Percentiles rank a stretch among this genome's conserved stretches.
These are phyloP conservation scores for Trametes meyenii DNA, from an alignment of 768 basidiomycete species.

Conservation along the genomic window DNA sequence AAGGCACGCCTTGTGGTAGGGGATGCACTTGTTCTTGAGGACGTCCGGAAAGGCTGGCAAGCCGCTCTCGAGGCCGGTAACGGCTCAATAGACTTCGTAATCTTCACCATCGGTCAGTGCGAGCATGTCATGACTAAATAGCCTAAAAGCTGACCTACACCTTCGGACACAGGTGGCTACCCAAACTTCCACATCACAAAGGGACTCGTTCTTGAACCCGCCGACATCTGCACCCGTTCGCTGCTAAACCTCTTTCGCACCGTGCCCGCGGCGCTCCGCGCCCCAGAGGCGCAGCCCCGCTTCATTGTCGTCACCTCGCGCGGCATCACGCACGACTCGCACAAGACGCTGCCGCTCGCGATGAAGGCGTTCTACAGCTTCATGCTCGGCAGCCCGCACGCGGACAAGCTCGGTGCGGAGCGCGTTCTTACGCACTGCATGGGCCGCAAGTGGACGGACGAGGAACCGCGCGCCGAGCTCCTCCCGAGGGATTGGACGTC, in stretches of 20 bases:
- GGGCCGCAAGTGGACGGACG: slow-evolving; percentile 56
- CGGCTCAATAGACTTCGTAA: slow-evolving; percentile 48
- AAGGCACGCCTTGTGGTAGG: slow-evolving; percentile 60
- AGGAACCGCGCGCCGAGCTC: slow-evolving; percentile 43
- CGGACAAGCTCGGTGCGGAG: slow-evolving; percentile 66
- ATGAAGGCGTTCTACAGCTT: slow-evolving; percentile 53
- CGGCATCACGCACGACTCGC: slow-evolving; percentile 52
- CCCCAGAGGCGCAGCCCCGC: slow-evolving; percentile 43
- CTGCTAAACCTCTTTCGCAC: slow-evolving; percentile 60
- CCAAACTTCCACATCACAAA: slow-evolving; percentile 49
- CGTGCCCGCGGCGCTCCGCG: slow-evolving; percentile 41
- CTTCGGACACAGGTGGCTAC: slow-evolving; percentile 42
- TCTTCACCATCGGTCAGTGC: slow-evolving; percentile 64
- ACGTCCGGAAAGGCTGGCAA: slow-evolving; percentile 57
- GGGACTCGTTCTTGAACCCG: slow-evolving; percentile 52
- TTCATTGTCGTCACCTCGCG: slow-evolving; percentile 57
- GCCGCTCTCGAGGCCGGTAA: slow-evolving; percentile 31
- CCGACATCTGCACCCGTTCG: slow-evolving; percentile 60
- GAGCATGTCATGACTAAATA: background rate
- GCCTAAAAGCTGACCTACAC: slow-evolving; percentile 4
- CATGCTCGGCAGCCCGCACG: slow-evolving; percentile 49
- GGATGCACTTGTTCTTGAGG: slow-evolving; percentile 56
- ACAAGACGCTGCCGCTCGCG: slow-evolving; percentile 47
- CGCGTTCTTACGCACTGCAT: slow-evolving; percentile 49
- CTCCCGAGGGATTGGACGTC: slow-evolving; percentile 50